A percentile compares a stretch with the other conserved stretches of the same genome.
These are phyloP conservation scores for Fusarium clavum DNA, from an alignment of 2,329 filamentous ascomycete genomes.

Conservation along the genomic window DNA sequence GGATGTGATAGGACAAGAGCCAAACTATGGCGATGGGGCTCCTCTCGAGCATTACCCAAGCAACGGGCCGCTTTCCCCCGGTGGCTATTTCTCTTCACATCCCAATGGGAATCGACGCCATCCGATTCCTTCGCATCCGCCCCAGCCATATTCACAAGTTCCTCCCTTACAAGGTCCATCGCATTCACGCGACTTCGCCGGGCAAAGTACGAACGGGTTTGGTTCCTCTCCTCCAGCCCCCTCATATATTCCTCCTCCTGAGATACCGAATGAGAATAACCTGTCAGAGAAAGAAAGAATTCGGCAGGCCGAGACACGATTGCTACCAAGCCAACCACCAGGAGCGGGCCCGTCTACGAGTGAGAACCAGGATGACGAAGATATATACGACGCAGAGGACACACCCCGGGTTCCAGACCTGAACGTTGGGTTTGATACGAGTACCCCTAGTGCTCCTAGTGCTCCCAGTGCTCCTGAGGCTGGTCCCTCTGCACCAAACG, in stretches of 20 bases:
- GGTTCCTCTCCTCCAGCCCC: slow-evolving; percentile 41
- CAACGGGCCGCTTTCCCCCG: slow-evolving; percentile 36
- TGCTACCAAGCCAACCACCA: slow-evolving; percentile 82
- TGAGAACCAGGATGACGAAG: slow-evolving; percentile 54
- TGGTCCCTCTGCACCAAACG: slow-evolving; percentile 58
- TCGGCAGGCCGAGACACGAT: slow-evolving; percentile 78
- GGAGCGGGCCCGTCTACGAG: slow-evolving; percentile 45
- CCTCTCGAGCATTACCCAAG: slow-evolving; percentile 34
- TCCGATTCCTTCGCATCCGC: slow-evolving; percentile 39
- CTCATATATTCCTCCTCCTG: slow-evolving; percentile 70
- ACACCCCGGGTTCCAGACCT: slow-evolving; percentile 45
- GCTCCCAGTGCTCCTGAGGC: slow-evolving; percentile 21
- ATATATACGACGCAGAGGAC: slow-evolving; percentile 62
- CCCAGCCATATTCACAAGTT: slow-evolving; percentile 52
- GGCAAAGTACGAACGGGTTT: slow-evolving; percentile 31
- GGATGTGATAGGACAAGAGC: slow-evolving; percentile 40
- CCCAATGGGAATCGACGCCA: slow-evolving; percentile 55
- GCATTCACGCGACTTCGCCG: slow-evolving; percentile 17
- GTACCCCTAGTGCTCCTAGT: slow-evolving; percentile 12
- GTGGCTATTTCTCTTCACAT: slow-evolving; percentile 45
- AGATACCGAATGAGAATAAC: slow-evolving; percentile 67
- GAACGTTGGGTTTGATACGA: slow-evolving; percentile 21
- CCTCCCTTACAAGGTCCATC: slow-evolving; percentile 29
- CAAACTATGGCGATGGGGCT: slow-evolving; percentile 39
- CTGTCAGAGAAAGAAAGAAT: slow-evolving; percentile 86